These are phyloP conservation scores for Pythium volutum DNA, from an alignment of 352 stramenopile species.

Conservation along the genomic window DNA sequence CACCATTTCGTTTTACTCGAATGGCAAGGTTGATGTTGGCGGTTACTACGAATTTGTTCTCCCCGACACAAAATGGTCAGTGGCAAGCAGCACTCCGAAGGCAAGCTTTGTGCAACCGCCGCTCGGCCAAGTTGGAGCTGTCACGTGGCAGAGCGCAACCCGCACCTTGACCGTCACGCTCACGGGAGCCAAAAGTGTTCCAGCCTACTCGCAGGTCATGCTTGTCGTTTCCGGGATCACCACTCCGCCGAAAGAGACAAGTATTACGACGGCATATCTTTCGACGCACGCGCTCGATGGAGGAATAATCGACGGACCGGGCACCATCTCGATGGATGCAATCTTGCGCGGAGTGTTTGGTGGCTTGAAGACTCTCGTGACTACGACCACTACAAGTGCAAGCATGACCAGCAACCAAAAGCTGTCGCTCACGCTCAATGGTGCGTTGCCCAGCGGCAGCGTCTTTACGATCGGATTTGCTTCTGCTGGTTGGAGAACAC, in stretches of 20 bases:
- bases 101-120: conserved; percentile 36
- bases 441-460: conserved; percentile 50
- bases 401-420: conserved; percentile 56
- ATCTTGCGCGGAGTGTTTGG: conserved; percentile 36
- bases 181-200: conserved; percentile 20
- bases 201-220: conserved; percentile 29
- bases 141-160: conserved; percentile 33
- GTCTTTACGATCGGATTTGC: conserved; percentile 37
- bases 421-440: conserved; percentile 40
- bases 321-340: conserved; percentile 36
- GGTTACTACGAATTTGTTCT: conserved; percentile 43
- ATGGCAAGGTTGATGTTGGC: conserved; percentile 33
- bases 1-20: conserved; percentile 42
- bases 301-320: conserved; percentile 46
- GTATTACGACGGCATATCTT: conserved; percentile 37
- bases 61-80: conserved; percentile 41
- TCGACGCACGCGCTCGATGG: conserved; percentile 36
- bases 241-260: conserved; percentile 57
- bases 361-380: conserved; percentile 37
- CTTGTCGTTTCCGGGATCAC: conserved; percentile 34
- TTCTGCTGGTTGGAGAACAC: conserved; percentile 38
- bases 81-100: conserved; percentile 19
- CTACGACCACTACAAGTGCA: conserved; percentile 36
- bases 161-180: conserved; percentile 37
- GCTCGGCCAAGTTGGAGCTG: conserved; percentile 28